Conservation (phyloP, 2,329 filamentous ascomycete genomes). For the Aspergillus neotritici region DNA sequence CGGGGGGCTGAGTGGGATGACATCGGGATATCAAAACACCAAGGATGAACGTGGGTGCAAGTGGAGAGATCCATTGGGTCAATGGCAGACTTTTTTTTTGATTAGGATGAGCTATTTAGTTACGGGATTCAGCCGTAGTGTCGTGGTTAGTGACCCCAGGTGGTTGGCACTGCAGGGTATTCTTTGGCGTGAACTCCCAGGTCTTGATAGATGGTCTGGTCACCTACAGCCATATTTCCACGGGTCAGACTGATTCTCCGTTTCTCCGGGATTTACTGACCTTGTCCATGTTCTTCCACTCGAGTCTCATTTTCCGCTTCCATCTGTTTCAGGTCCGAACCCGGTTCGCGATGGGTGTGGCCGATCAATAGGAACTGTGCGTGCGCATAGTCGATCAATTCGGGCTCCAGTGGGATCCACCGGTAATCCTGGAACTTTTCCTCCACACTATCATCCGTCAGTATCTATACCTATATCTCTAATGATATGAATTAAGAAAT, state of each 20-base stretch:
- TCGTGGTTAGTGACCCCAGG: conserved; percentile 43
- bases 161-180: conserved; percentile 59
- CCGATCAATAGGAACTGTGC: conserved; percentile 76
- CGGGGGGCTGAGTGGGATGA: too few species aligned
- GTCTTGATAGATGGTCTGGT: conserved; percentile 58
- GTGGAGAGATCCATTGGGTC: conserved; percentile 8
- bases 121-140: neutral
- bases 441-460: conserved; percentile 47
- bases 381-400: conserved; percentile 68
- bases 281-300: conserved; percentile 40
- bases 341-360: conserved; percentile 33
- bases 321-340: conserved; percentile 67
- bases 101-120: neutral
- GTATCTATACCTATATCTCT: too few species aligned
- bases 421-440: conserved; percentile 67
- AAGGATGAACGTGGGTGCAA: neutral
- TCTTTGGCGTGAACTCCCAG: conserved; percentile 55
- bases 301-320: conserved; percentile 69
- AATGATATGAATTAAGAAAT: conserved; percentile 7
- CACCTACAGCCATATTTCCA: conserved; percentile 38
- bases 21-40: too few species aligned
- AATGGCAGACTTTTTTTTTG: neutral
- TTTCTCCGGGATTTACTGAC: too few species aligned
- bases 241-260: neutral
- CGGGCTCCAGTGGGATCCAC: conserved; percentile 69